Evolutionary conservation across 257 asterid genomes (phyloP).

Genomic region (Solanum paucissectum): DNA sequence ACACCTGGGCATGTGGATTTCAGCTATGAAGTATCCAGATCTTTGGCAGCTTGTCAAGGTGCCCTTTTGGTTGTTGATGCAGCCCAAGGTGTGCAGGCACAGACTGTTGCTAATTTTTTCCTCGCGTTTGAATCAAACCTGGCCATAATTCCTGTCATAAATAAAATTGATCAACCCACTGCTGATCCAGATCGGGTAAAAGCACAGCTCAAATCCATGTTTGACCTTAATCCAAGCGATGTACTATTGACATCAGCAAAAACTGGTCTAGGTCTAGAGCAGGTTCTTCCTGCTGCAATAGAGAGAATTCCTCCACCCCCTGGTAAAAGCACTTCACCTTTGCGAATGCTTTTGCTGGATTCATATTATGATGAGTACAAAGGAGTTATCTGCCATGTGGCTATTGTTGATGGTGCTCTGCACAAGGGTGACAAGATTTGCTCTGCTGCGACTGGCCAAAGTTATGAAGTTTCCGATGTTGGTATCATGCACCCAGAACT

Average conservation of each 20-base stretch:
- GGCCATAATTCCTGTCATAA: constrained; percentile 68
- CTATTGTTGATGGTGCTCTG: constrained; percentile 86
- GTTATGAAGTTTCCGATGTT: constrained; percentile 76
- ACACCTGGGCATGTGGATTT: constrained; percentile 99
- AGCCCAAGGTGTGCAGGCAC: constrained; percentile 99
- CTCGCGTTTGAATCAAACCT: constrained; percentile 93
- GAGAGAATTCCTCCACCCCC: constrained; percentile 92
- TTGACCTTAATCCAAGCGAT: constrained; percentile 78
- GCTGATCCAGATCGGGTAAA: constrained; percentile 96
- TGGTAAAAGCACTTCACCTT: constrained; percentile 41
- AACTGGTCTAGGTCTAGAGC: constrained; percentile 87
- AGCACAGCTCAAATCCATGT: constrained; percentile 86
- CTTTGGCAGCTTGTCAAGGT: constrained; percentile 98
- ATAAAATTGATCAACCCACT: constrained; percentile 96
- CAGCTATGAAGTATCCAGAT: constrained; percentile 92
- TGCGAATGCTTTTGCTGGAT: constrained; percentile 91
- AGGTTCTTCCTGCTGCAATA: constrained; percentile 94
- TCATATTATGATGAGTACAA: constrained; percentile 92
- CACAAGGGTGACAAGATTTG: constrained; percentile 83
- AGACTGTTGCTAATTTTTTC: constrained; percentile 93
- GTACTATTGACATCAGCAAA: constrained; percentile 88
- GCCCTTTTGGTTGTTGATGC: constrained; percentile 96
- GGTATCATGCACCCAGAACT: constrained; percentile 97
- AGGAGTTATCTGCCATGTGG: constrained; percentile 98
- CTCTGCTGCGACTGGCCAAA: constrained; percentile 85